Evolutionary conservation across 257 asterid genomes (phyloP).

Genomic region (Gardenia jasminoides): DNA sequence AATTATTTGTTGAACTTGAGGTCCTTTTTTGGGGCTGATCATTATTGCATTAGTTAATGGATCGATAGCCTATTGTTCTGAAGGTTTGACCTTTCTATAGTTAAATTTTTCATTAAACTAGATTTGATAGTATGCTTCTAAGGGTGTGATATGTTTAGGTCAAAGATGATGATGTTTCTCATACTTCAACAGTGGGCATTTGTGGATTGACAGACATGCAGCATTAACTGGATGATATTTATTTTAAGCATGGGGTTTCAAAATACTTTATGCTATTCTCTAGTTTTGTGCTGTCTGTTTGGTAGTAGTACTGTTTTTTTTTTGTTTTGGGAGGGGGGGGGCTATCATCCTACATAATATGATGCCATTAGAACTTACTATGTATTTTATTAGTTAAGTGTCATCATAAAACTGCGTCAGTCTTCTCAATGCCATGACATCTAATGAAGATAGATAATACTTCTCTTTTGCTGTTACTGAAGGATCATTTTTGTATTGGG

Average conservation of each 20-base stretch:
- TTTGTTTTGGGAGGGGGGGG: too few relatives aligned
- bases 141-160: background rate
- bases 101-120: background rate
- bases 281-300: background rate
- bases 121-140: background rate
- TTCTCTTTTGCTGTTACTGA: background rate
- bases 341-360: background rate
- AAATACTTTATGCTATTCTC: background rate
- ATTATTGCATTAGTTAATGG: background rate
- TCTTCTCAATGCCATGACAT: background rate
- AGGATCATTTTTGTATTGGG: background rate
- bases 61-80: background rate
- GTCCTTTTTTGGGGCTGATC: background rate
- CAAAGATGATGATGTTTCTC: background rate
- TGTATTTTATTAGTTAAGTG: too few relatives aligned
- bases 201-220: background rate
- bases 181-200: too few relatives aligned
- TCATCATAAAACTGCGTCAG: too few relatives aligned
- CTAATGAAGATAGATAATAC: background rate
- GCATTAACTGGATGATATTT: background rate
- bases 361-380: background rate
- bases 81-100: background rate
- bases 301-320: background rate
- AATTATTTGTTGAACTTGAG: too few relatives aligned
- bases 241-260: background rate